Evolutionary conservation across 2,329 filamentous ascomycete species (phyloP).

Genomic region (Emergomyces orientalis): DNA sequence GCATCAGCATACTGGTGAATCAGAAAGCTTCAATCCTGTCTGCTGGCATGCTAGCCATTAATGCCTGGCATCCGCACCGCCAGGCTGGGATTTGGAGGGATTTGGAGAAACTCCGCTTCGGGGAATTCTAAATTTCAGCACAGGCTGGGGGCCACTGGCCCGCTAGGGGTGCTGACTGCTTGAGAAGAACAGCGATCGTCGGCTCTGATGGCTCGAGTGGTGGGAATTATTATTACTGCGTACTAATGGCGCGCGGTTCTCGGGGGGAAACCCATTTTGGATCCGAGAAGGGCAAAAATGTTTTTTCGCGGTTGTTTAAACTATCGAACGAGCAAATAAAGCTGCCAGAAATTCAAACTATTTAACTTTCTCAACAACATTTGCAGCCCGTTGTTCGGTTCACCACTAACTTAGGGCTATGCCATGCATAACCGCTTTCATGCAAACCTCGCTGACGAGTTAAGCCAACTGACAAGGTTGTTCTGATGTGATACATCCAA

Average conservation of each 20-base stretch:
- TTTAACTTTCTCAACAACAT: no score
- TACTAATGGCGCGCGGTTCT: background rate
- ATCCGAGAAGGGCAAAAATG: background rate
- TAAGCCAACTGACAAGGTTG: background rate
- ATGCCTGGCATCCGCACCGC: background rate
- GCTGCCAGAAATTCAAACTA: background rate
- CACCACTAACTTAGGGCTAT: no score
- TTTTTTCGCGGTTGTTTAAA: background rate
- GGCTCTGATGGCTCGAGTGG: background rate
- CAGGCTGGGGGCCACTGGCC: background rate
- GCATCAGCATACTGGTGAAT: background rate
- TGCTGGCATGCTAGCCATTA: background rate
- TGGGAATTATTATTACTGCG: background rate
- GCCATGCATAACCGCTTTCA: no score
- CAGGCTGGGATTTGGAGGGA: background rate
- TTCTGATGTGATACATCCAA: background rate
- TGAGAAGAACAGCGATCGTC: background rate
- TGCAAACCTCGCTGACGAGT: background rate
- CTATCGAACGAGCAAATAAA: background rate
- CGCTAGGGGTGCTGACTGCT: background rate
- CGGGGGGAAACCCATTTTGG: background rate
- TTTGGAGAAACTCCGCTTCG: background rate
- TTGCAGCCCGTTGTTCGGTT: no score
- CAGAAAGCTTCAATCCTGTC: background rate
- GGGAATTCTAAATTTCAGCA: background rate